Base-by-base conservation (phyloP, 148 eudicot genomes). In the Fagopyrum esculentum region DNA sequence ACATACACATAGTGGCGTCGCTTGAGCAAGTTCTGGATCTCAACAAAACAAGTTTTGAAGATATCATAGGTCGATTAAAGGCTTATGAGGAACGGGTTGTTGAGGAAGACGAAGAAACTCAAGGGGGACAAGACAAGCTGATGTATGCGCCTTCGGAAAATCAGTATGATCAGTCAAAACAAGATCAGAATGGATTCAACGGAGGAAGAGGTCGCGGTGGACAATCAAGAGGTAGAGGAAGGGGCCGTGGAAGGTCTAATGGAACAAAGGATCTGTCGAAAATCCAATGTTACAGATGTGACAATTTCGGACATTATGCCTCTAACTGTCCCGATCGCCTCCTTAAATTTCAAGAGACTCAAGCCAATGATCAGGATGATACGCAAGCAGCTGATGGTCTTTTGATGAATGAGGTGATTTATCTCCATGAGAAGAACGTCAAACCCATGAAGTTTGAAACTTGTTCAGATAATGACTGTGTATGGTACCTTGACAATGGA, bases 401-500 rank as follows among this genome's bases (percentile, higher is more conserved):
- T n/a, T n/a, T 60, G 66, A 60, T 60, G 66, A 60, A n/a, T 60
- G 66, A 60, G 30, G 66, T 60, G 66, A 60, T n/a, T 60, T 60
- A 60, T n/a, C 66, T 60, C 52, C 52, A 49, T 9, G 52, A 49
- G 52, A 49, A 60, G 66, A 60, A n/a, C 66, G 30, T 26, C 22
- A n/a, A 26, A n/a, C 30, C 11, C 66, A 60, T 60, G 30, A 60
- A 60, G 30, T 60, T 26, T n/a, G 66, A 60, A 60, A 60, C 26
- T n/a, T 4, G 66, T 60, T n/a, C 9, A n/a, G 9, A 60, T n/a
- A 60, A 0, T n/a, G 9, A 26, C 22, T 60, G 66, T 30, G 69
- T 22, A 30, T 79, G 78, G 78, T 79, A 74, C 75, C 75, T 75
- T 3, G 60, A 75, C 17, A 45, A 4, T 9, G 82, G 75, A 7